Base-by-base conservation (phyloP, 495 filamentous ascomycete genomes). In the Entonaema liquescens region DNA sequence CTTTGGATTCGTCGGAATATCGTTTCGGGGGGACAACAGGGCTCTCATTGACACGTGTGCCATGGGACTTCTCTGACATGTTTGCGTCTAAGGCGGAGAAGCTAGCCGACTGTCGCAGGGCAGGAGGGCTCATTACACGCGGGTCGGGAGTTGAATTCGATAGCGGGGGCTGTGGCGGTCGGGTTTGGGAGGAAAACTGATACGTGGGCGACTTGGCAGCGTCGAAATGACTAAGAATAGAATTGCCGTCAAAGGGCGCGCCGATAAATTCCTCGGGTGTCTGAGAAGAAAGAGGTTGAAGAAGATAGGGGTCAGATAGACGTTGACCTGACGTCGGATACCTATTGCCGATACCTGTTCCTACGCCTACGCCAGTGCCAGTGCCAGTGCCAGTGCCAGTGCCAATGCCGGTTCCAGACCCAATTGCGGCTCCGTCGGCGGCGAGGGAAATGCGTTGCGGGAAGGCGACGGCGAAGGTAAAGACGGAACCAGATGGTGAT, bases 1-100 rank as follows among this genome's bases (percentile, higher is more conserved):
- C 84, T 71, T 88, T 90, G 58, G 83, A 84, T 77, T 98, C 96
- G 77, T 97, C 95, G 62, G 93, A 96, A 77, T 91, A 92, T 67
- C 94, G 84, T 79, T 98, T 94, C 36, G 89, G 84, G 67, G 85
- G 86, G 44, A 87, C 74, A 79, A 85, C 66, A 78, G 83, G 76
- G 84, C 80, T 82, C 82, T 93, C 87, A 79, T 87, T 85, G 44
- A 84, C 78, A 61, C 83, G 80, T 67, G 83, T 74, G 47, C 73
- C 65, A 25, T 78, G 77, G 4, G 80, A 61, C 74, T 87, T 87
- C 73, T 88, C 86, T 69, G 73, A 82, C 75, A 84, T 78, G 56
- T 72, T 72, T 29, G 77, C 59, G 58, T 81, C 88, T 54, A 85
- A 83, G 58, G 87, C 84, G 25, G 91, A 89, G 80, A 94, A 94